A percentile compares a stretch with the other conserved stretches of the same genome.
These are phyloP conservation scores for Samsoniella hepiali DNA, from an alignment of 2,329 filamentous ascomycete species.

Conservation along the genomic window DNA sequence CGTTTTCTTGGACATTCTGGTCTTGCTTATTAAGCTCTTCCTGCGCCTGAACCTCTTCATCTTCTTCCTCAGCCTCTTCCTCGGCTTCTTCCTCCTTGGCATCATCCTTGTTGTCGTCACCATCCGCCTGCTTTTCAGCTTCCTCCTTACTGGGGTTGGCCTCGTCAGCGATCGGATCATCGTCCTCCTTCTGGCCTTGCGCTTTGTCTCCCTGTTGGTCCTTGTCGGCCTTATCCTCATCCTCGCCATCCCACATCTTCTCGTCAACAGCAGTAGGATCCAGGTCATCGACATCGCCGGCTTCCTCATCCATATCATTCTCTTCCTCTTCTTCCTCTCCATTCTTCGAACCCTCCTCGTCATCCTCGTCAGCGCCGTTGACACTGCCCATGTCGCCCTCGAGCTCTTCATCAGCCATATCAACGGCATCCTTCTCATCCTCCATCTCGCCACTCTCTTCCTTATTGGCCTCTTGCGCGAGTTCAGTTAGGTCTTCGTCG, in stretches of 20 bases:
- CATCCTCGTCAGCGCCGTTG: slow-evolving; percentile 60
- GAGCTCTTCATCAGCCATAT: slow-evolving; percentile 88
- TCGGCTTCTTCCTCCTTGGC: slow-evolving; percentile 52
- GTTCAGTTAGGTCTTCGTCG: slow-evolving; percentile 87
- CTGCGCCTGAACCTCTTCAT: slow-evolving; percentile 51
- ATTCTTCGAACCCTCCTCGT: slow-evolving; percentile 58
- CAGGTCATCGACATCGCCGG: slow-evolving; percentile 85
- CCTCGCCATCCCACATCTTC: slow-evolving; percentile 96
- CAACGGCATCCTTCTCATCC: slow-evolving; percentile 80
- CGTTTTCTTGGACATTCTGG: slow-evolving; percentile 75
- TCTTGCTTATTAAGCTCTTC: slow-evolving; percentile 61
- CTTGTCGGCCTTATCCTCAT: slow-evolving; percentile 71
- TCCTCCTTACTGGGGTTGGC: slow-evolving; percentile 52
- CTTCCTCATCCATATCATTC: slow-evolving; percentile 83
- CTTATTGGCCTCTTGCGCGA: slow-evolving; percentile 79
- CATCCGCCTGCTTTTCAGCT: slow-evolving; percentile 38
- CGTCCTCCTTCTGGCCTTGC: slow-evolving; percentile 64
- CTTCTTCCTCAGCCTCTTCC: slow-evolving; percentile 59
- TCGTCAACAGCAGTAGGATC: slow-evolving; percentile 91
- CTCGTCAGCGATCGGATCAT: slow-evolving; percentile 58
- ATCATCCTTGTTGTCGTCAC: slow-evolving; percentile 51
- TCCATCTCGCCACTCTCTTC: slow-evolving; percentile 65
- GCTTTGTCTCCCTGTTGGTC: slow-evolving; percentile 73
- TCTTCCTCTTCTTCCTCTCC: slow-evolving; percentile 63
- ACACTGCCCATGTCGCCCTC: slow-evolving; percentile 74